Conservation (phyloP, 2,329 filamentous ascomycete species). For the Talaromyces sp. region DNA sequence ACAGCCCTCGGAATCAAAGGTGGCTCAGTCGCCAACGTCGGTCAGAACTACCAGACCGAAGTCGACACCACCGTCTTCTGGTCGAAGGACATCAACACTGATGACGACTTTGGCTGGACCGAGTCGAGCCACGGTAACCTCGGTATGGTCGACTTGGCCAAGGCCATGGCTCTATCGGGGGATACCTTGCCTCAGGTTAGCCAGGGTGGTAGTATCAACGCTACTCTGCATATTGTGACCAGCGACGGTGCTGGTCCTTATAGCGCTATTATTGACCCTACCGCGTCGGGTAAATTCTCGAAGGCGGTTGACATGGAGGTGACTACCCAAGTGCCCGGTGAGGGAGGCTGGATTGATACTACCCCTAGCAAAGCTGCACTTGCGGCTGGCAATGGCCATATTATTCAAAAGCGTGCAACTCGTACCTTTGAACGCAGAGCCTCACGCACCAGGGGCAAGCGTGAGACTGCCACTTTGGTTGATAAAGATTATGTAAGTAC, state of each 20-base stretch:
- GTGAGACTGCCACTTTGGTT: not conserved
- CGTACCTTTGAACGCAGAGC: not conserved
- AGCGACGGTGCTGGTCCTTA: conserved; percentile 9
- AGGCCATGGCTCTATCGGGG: not conserved
- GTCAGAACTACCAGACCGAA: conserved; percentile 13
- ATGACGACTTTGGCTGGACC: conserved; percentile 9
- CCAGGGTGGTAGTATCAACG: conserved; percentile 6
- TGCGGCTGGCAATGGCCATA: not conserved
- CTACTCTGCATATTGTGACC: conserved; percentile 8
- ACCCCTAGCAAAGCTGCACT: not conserved
- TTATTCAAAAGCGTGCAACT: not conserved
- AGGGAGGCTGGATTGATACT: not conserved
- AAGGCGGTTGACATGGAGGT: not conserved
- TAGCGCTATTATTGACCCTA: conserved; percentile 2
- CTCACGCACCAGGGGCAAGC: not conserved
- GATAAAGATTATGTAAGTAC: not conserved
- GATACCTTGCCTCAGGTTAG: not conserved
- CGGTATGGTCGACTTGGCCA: not conserved
- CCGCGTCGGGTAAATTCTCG: not conserved
- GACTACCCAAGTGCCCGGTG: not conserved
- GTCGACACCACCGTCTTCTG: conserved; percentile 5
- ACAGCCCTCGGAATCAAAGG: conserved; percentile 11
- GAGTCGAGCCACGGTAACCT: conserved; percentile 2
- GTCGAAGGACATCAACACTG: conserved; percentile 6
- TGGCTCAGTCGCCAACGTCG: not conserved